phyloP scores from a whole-genome alignment of 495 filamentous ascomycete species.

The Staphylotrichum longicolle region DNA sequence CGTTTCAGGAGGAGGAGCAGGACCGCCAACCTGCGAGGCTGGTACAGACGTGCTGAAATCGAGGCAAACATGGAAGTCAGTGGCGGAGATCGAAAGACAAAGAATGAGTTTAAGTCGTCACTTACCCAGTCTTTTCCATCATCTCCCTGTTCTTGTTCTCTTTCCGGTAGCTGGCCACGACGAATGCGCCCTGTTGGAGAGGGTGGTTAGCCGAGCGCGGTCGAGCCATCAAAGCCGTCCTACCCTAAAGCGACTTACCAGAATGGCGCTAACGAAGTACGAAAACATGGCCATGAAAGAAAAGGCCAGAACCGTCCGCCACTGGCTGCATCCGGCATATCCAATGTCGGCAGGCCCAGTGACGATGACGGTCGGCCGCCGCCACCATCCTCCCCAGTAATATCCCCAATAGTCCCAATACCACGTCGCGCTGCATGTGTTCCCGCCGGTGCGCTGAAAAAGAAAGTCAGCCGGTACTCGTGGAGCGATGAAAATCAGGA shows the following conservation, averaged over 20 bases:
- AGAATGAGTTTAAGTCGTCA: background rate
- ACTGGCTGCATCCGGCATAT: constrained; percentile 19
- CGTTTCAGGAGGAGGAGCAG: too few relatives aligned
- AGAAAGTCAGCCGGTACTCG: background rate
- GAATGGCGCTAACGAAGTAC: constrained; percentile 23
- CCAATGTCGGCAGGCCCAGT: background rate
- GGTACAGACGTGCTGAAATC: too few relatives aligned
- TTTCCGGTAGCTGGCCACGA: constrained; percentile 4
- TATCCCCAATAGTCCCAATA: constrained; percentile 31
- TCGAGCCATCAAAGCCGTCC: background rate
- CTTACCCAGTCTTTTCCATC: background rate
- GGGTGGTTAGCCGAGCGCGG: background rate
- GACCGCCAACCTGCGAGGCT: too few relatives aligned
- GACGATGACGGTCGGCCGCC: background rate
- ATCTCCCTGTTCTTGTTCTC: background rate
- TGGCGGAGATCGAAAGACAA: background rate
- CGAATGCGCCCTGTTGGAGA: constrained; percentile 7
- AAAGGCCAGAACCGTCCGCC: constrained; percentile 26
- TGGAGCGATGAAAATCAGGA: too few relatives aligned
- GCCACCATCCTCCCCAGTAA: constrained; percentile 29
- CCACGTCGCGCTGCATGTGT: constrained; percentile 23
- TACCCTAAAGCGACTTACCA: constrained; percentile 15
- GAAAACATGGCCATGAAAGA: constrained; percentile 27
- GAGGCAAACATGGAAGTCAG: too few relatives aligned
- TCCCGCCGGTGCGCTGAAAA: constrained; percentile 19